Evolutionary conservation across 495 filamentous ascomycete genomes (phyloP), one percentile per base, ranked within the genome.

Genomic region (Barbatosphaeria neglecta): DNA sequence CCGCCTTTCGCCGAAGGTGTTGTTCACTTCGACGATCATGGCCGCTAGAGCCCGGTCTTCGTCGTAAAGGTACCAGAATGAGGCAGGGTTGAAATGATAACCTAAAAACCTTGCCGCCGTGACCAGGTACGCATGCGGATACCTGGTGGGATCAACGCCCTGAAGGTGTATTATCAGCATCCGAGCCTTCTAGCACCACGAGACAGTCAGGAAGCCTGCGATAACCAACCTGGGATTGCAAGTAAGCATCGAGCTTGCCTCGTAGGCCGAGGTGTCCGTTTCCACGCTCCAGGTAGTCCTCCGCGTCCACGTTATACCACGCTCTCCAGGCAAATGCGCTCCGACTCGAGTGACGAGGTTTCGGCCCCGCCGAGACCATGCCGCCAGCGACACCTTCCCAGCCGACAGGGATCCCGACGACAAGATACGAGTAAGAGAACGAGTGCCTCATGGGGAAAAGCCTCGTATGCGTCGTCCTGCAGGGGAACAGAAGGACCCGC

Each of bases 1-100:
- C 16, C 82, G 69, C 44, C 81, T 76, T 61, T 90, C 84, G 45
- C 73, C 77, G 55, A 86, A 87, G 0, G 82, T 87, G 50, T 89
- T 87, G 56, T 86, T 87, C 37, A 89, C 81, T 55, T 90, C 86
- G 15, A 87, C 51, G 28, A 90, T 74, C 60, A 87, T 74, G 22
- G 78, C 77, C 37, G 72, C 70, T 23, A 90, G 69, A n/a, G 71
- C 62, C 43, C 72, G 68, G 4, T 74, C 54, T 6, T 64, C 50
- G 18, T 73, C 72, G 55, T 90, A 90, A 7, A 90, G 68, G 50
- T 89, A 87, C 80, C 85, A 90, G 61, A 87, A 85, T 8, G 80
- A 86, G 13, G 86, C 81, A 0, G 83, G 84, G 52, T 85, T 87
- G 61, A 85, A 86, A 15, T 76, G 76, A 56, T 84, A 85, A 15